Percentiles rank a stretch among this genome's conserved stretches.
These are phyloP conservation scores for Pseudonectria buxi DNA, from an alignment of 2,329 filamentous ascomycete genomes.

Conservation along the genomic window DNA sequence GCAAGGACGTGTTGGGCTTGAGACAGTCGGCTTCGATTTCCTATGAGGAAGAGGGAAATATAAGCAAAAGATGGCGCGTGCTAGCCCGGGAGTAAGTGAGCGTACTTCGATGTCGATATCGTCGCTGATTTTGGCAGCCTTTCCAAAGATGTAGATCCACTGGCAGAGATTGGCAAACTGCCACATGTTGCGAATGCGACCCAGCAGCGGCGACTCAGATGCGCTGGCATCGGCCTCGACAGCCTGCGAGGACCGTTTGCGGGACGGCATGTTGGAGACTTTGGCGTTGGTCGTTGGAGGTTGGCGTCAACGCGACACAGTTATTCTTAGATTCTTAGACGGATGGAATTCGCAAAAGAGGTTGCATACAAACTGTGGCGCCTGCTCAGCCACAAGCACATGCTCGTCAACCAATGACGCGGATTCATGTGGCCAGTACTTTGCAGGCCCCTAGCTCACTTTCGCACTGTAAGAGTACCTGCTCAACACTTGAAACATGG, in stretches of 20 bases:
- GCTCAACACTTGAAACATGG: constrained; percentile 10
- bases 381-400: constrained; percentile 21
- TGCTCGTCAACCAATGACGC: constrained; percentile 8
- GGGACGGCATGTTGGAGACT: constrained; percentile 19
- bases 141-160: constrained; percentile 87
- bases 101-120: constrained; percentile 82
- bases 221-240: constrained; percentile 11
- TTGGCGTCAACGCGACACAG: constrained; percentile 13
- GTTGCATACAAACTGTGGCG: constrained; percentile 12
- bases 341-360: constrained; percentile 16
- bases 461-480: constrained; percentile 16
- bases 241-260: constrained; percentile 18
- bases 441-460: neutral
- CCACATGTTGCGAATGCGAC: constrained; percentile 81
- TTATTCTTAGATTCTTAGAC: too few relatives aligned
- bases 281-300: constrained; percentile 11
- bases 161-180: constrained; percentile 92
- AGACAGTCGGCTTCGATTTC: constrained; percentile 85
- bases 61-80: neutral
- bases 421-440: constrained; percentile 10
- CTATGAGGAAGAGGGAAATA: constrained; percentile 37
- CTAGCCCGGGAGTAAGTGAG: neutral
- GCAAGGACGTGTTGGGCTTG: constrained; percentile 65
- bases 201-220: constrained; percentile 32
- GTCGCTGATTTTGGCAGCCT: constrained; percentile 82